Evolutionary conservation across 2,329 filamentous ascomycete genomes (phyloP).

Genomic region (Scortechinia acanthostroma): DNA sequence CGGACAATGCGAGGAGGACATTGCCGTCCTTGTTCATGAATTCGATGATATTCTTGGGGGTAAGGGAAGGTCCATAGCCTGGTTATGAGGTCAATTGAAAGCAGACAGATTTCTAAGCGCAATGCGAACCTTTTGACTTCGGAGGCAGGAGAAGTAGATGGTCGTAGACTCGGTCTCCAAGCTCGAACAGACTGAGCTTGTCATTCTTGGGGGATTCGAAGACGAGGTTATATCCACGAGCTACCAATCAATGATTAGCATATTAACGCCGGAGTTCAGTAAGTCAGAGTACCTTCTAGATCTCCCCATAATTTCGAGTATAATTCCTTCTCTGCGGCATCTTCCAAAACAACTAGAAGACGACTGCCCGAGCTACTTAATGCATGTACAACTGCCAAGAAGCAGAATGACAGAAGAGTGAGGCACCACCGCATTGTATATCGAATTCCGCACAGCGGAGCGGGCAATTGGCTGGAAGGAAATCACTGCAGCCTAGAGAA

Average conservation of each 20-base stretch:
- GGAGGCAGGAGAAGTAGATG: conserved; percentile 64
- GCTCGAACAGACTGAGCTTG: conserved; percentile 54
- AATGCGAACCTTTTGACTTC: conserved; percentile 55
- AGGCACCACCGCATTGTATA: conserved; percentile 44
- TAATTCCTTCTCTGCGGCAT: conserved; percentile 44
- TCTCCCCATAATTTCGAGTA: conserved; percentile 21
- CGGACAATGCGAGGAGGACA: conserved; percentile 59
- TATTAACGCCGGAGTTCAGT: neutral
- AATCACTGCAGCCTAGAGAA: neutral
- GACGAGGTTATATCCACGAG: conserved; percentile 53
- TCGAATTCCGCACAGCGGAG: neutral
- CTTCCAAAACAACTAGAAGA: conserved; percentile 54
- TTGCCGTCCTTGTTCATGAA: conserved; percentile 69
- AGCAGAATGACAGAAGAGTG: conserved; percentile 39
- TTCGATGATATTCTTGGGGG: conserved; percentile 61
- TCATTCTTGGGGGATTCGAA: conserved; percentile 59
- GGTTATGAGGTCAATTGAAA: conserved; percentile 4
- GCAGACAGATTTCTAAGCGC: neutral
- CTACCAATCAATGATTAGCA: conserved; percentile 26
- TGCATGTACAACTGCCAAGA: conserved; percentile 39
- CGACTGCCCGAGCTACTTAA: conserved; percentile 50
- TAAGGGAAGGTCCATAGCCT: conserved; percentile 61
- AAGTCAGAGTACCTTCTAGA: neutral
- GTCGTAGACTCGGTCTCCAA: conserved; percentile 64
- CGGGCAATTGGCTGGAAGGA: neutral